phyloP scores from a whole-genome alignment of 78 protist genomes.

The Anaeramoeba flamelloides region DNA sequence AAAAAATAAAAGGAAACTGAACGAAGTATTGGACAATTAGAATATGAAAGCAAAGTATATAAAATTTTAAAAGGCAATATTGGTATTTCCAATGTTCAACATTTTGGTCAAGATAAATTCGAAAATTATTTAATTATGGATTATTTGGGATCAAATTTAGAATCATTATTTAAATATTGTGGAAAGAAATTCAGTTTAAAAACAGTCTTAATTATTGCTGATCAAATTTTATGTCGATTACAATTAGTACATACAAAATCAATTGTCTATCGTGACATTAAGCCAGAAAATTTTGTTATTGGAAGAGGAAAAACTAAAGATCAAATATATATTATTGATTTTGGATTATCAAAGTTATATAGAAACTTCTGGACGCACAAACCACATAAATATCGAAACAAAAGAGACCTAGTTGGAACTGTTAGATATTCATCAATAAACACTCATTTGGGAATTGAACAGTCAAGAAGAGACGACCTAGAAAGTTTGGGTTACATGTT shows the following conservation, averaged over 20 bases:
- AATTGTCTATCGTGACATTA: slow-evolving; percentile 4
- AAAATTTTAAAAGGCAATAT: not conserved
- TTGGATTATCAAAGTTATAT: slow-evolving; percentile 2
- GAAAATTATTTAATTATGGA: not conserved
- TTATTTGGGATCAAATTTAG: not conserved
- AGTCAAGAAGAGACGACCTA: slow-evolving; percentile 16
- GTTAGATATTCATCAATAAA: slow-evolving; percentile 24
- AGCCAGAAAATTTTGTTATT: slow-evolving; percentile 7
- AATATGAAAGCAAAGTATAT: not conserved
- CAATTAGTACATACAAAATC: not conserved
- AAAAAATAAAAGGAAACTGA: no score
- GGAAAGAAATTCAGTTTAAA: not conserved
- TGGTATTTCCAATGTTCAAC: not conserved
- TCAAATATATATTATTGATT: slow-evolving; percentile 16
- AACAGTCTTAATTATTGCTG: not conserved
- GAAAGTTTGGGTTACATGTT: slow-evolving; percentile 13
- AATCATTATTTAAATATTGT: not conserved
- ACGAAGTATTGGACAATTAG: no score
- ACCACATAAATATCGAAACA: not conserved
- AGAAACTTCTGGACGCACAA: not conserved
- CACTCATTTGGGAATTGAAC: slow-evolving; percentile 5
- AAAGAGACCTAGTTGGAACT: slow-evolving; percentile 11
- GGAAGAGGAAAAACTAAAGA: not conserved
- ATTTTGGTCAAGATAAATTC: not conserved
- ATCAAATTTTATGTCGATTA: not conserved